Evolutionary conservation across 768 basidiomycete species (phyloP), one percentile per base, ranked within the genome.

Genomic region (Rossbeevera mucosa): DNA sequence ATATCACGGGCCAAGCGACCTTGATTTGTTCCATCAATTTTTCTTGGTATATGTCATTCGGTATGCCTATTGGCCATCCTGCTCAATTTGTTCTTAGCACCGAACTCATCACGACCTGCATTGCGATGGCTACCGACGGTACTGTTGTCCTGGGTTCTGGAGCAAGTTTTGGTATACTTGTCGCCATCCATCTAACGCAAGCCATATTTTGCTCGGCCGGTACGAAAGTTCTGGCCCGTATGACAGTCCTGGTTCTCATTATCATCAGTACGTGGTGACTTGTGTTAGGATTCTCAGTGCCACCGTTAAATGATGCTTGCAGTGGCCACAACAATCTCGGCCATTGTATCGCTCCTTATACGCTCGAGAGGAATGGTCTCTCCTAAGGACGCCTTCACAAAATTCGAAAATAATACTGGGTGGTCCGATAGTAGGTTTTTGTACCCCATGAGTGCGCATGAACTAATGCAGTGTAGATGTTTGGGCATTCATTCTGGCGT

Each of bases 401-500:
- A 59, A 25, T 65, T 67, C 5, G 66, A 66, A 51, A 63, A 66
- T 21, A 57, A 65, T 9, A 61, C 54, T 2, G 64, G 57, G 16
- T 63, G 63, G 66, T 54, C 54, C 2, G 51, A 59, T 22, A 55
- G 64, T 56, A 31, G 14, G 57, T 24, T 43, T 33, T 6, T 13
- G 42, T n/a, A 13, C 11, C 12, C 9, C 26, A 12, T 21, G 18
- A 7, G 18, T 25, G 12, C 11, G 22, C 3, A 18, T 18, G 12
- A 6, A 9, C 45, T 57, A 7, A 57, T 4, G 7, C 2, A 44
- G 16, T 18, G 16, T 14, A 64, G 61, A 61, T 54, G 55, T 38
- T 26, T 66, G 61, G 61, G 64, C 50, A 16, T 61, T 66, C n/a
- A 58, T 65, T 33, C 26, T 63, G 14, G 40, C 64, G 9, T 67